Base-by-base conservation (phyloP, 352 stramenopile genomes). In the Phytophthora europaea region DNA sequence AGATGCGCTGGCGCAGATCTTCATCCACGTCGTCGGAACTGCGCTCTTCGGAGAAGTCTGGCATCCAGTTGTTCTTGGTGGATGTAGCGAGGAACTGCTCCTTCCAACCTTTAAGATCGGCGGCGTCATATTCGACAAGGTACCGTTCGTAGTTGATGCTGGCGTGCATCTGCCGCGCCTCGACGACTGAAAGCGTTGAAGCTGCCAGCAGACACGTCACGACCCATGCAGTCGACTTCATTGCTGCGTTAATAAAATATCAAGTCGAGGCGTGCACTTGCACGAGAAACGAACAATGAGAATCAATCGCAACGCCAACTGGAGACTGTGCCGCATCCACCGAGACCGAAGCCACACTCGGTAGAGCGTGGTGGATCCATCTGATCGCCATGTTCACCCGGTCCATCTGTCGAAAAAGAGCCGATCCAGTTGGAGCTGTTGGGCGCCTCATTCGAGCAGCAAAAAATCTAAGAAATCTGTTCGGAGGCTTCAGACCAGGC, bases 91-190 rank as follows among this genome's bases (percentile, higher is more conserved):
- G 53, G 47, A 69, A 83, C 20, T 66, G 63, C 6, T 16, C 60
- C 23, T 59, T 71, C 74, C 75, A 83, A 16, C 58, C 45, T 6
- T 71, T 47, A 22, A 61, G 55, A 18, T 83, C 76, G 3, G 67
- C 58, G 1, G 52, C 38, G 31, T 83, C 64, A n/a, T 60, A 59
- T 45, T 80, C 65, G 36, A 71, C 54, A 16, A 82, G 60, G 43
- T 85, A 85, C 4, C 75, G 75, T n/a, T 85, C 28, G 61, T 82
- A 82, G 65, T 85, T 74, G 45, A 85, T 70, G 10, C 59, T 54
- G 3, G 78, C 64, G 51, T 81, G 75, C 75, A 85, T 76, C 16
- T 57, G 75, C 28, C 67, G 56, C 23, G 64, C 63, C 20, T 50
- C 43, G 20, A 50, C 18, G 18, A 31, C 22, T 52, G 22, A 55